phyloP scores from a whole-genome alignment of 768 basidiomycete species.

The Clathrus columnatus region DNA sequence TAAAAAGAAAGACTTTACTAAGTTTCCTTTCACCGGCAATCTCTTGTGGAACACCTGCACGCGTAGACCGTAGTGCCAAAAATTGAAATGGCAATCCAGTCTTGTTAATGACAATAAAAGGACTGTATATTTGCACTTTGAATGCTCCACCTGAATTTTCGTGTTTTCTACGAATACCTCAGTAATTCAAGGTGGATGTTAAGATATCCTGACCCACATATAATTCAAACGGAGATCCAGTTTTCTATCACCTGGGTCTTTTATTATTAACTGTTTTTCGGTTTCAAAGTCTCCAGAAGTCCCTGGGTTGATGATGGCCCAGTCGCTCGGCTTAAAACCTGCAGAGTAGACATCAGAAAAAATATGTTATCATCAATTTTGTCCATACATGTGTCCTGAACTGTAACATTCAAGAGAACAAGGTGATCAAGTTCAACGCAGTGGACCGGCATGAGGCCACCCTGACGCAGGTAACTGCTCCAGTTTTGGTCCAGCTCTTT shows the following conservation, averaged over 20 bases:
- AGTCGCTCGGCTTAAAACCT: slow-evolving; percentile 93
- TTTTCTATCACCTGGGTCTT: slow-evolving; percentile 67
- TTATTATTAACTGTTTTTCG: slow-evolving; percentile 62
- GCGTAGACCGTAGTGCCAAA: slow-evolving; percentile 51
- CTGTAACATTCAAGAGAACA: slow-evolving; percentile 77
- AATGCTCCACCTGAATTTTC: slow-evolving; percentile 91
- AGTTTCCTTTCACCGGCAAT: slow-evolving; percentile 72
- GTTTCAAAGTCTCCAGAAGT: slow-evolving; percentile 81
- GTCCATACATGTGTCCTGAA: slow-evolving; percentile 78
- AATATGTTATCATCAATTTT: neutral
- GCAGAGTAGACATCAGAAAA: neutral
- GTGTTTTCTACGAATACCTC: slow-evolving; percentile 42
- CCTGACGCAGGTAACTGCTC: slow-evolving; percentile 85
- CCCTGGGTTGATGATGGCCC: slow-evolving; percentile 94
- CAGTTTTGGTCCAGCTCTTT: slow-evolving; percentile 92
- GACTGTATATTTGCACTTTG: slow-evolving; percentile 89
- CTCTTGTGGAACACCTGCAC: slow-evolving; percentile 58
- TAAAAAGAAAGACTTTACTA: slow-evolving; percentile 33
- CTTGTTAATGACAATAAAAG: slow-evolving; percentile 89
- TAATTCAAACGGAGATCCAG: slow-evolving; percentile 83
- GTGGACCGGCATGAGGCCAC: slow-evolving; percentile 94
- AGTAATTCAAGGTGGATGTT: neutral
- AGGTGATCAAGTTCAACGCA: slow-evolving; percentile 89
- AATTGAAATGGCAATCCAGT: slow-evolving; percentile 77
- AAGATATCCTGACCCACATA: slow-evolving; percentile 45